phyloP scores from a whole-genome alignment of 2,329 filamentous ascomycete species.

The Calonectria hawksworthii region DNA sequence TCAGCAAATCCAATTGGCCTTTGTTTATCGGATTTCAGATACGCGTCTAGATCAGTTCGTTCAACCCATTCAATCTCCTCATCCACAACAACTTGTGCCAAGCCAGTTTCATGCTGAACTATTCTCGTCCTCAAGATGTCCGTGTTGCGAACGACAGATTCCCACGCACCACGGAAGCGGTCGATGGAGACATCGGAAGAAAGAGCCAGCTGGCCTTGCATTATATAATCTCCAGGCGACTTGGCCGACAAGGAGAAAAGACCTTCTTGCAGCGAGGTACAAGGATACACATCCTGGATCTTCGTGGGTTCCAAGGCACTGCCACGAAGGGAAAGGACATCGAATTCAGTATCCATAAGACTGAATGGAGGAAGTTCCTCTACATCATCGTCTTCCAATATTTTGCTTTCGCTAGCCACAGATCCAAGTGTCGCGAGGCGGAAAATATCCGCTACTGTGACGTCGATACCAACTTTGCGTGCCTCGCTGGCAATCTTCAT shows the following conservation, averaged over 20 bases:
- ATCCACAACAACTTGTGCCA: conserved; percentile 61
- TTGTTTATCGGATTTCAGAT: conserved; percentile 43
- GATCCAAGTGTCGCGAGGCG: neutral
- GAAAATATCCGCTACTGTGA: conserved; percentile 29
- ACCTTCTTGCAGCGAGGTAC: conserved; percentile 53
- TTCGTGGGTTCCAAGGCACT: neutral
- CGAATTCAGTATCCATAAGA: conserved; percentile 27
- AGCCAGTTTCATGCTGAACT: conserved; percentile 53
- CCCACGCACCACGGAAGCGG: conserved; percentile 30
- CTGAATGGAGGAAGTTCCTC: conserved; percentile 55
- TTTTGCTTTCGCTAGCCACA: neutral
- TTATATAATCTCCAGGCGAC: conserved; percentile 37
- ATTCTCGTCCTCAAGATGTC: conserved; percentile 61
- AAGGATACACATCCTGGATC: conserved; percentile 53
- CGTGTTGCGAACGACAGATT: neutral
- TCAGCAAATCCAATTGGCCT: neutral
- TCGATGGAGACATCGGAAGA: conserved; percentile 16
- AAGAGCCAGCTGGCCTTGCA: conserved; percentile 30
- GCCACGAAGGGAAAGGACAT: neutral
- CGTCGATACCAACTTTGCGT: conserved; percentile 17
- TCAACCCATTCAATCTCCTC: conserved; percentile 50
- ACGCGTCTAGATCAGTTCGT: conserved; percentile 48
- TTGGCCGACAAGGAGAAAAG: conserved; percentile 49
- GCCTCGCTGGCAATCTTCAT: conserved; percentile 40
- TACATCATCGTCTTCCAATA: too few relatives aligned